Conservation (phyloP, 2,329 filamentous ascomycete species). For the Aspergillus alliaceus region DNA sequence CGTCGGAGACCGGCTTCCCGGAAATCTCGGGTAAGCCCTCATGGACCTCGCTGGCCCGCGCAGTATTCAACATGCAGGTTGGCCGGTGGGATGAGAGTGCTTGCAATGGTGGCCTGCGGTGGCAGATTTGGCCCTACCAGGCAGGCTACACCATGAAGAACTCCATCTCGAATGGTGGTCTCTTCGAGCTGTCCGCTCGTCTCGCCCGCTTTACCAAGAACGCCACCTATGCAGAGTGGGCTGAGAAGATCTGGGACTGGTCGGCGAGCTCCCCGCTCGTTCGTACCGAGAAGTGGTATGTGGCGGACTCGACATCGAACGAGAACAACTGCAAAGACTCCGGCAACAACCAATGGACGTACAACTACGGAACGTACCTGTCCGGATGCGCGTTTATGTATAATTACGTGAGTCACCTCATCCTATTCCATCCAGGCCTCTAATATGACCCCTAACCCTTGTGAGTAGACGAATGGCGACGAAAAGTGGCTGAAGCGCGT, state of each 20-base stretch:
- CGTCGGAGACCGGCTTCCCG: slow-evolving; percentile 71
- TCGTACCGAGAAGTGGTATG: slow-evolving; percentile 27
- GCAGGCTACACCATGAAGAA: slow-evolving; percentile 61
- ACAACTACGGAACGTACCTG: slow-evolving; percentile 56
- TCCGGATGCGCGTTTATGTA: slow-evolving; percentile 55
- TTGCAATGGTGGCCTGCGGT: slow-evolving; percentile 9
- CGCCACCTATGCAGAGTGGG: slow-evolving; percentile 71
- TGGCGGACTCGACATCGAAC: slow-evolving; percentile 10
- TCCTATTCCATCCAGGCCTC: slow-evolving; percentile 14
- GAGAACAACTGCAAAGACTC: slow-evolving; percentile 47
- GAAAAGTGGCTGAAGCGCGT: slow-evolving; percentile 57
- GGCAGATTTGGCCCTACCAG: slow-evolving; percentile 70
- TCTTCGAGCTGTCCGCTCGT: slow-evolving; percentile 59
- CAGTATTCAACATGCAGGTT: slow-evolving; percentile 10
- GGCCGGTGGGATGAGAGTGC: slow-evolving; percentile 41
- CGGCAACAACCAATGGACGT: slow-evolving; percentile 55
- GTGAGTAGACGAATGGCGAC: slow-evolving; percentile 30
- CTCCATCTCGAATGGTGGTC: slow-evolving; percentile 53
- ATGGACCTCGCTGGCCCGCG: slow-evolving; percentile 8
- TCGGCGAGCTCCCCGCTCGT: slow-evolving; percentile 48
- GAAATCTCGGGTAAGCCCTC: slow-evolving; percentile 35
- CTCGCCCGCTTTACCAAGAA: slow-evolving; percentile 75
- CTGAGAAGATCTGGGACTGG: slow-evolving; percentile 53
- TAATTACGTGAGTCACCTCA: slow-evolving; percentile 40
- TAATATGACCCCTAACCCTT: slow-evolving; percentile 14